Base-by-base conservation (phyloP, 1,284 basidiomycete species). In the Cryptococcus sp. region DNA sequence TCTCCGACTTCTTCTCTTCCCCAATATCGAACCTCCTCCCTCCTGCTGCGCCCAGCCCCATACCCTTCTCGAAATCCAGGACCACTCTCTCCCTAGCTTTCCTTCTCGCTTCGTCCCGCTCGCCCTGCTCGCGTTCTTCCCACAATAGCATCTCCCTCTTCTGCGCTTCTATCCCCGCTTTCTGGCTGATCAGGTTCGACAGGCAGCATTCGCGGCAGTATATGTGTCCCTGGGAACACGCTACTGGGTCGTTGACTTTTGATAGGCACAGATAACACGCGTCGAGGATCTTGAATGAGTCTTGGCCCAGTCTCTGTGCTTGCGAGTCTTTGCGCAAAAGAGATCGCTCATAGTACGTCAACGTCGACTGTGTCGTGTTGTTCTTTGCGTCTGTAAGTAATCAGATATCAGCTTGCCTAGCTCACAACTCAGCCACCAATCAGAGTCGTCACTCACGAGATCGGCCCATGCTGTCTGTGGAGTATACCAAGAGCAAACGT, bases 231-330 rank as follows among this genome's bases (percentile, higher is more conserved):
- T 88, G 83, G 25, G 84, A 79, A 72, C 93, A 97, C 11, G 87
- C 85, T 31, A 93, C 82, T 0, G 93, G 90, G 53, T 91, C 87
- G 48, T 87, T 79, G 4, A 90, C 91, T 51, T 83, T 82, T 58
- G 90, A 87, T 31, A 95, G 80, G 72, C 93, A 95, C 17, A 94
- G 84, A 39, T 88, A 84, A 73, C 92, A 96, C 10, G 89, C 86
- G 75, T 94, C 90, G 73, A 93, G 91, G 38, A 84, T 84, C 45
- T 91, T 86, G 89, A 95, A 91, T 5, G 89, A 91, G 76, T 95
- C 92, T 72, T 89, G 87, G 44, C 91, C 91, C 73, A 95, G 79
- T 50, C 91, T 87, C 86, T 91, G 87, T 7, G 76, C 67, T 10
- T 63, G 68, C 35, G 59, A 63, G 38, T 69, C 67, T 48, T 71